These are phyloP conservation scores for Calonectria crousiana DNA, from an alignment of 2,329 filamentous ascomycete species.

Conservation along the genomic window DNA sequence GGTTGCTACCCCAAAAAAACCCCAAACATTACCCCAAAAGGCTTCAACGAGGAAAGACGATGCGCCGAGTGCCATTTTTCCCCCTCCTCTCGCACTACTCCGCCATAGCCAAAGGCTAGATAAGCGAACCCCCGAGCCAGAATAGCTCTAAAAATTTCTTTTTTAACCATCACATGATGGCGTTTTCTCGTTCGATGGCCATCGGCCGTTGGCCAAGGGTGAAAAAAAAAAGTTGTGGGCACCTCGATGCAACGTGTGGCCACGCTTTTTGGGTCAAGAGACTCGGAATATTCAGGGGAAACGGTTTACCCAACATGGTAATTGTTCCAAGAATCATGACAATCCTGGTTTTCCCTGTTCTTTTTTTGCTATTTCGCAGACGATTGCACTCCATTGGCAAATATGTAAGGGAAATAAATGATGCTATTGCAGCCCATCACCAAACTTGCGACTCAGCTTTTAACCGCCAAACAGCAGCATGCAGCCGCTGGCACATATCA, in stretches of 20 bases:
- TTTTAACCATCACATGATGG: conserved; percentile 6
- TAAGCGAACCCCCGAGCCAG: neutral
- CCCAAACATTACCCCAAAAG: conserved; percentile 1
- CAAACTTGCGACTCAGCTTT: neutral
- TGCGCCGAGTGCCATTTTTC: neutral
- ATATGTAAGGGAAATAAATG: too few species aligned
- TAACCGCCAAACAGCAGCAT: neutral
- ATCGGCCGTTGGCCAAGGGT: neutral
- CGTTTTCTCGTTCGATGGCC: neutral
- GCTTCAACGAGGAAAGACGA: neutral
- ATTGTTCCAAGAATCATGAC: neutral
- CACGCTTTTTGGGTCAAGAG: neutral
- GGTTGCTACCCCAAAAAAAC: neutral
- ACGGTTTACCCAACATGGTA: neutral
- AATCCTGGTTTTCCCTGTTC: neutral
- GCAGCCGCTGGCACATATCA: neutral
- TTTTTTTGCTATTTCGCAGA: neutral
- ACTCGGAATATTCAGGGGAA: conserved; percentile 9
- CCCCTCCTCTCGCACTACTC: neutral
- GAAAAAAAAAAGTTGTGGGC: neutral
- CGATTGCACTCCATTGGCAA: neutral
- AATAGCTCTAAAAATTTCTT: neutral
- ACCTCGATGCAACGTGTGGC: conserved; percentile 18
- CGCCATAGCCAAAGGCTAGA: neutral
- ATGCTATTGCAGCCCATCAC: neutral